phyloP scores from a whole-genome alignment of 192 early-diverging fungal species.

The Cladochytrium replicatum region DNA sequence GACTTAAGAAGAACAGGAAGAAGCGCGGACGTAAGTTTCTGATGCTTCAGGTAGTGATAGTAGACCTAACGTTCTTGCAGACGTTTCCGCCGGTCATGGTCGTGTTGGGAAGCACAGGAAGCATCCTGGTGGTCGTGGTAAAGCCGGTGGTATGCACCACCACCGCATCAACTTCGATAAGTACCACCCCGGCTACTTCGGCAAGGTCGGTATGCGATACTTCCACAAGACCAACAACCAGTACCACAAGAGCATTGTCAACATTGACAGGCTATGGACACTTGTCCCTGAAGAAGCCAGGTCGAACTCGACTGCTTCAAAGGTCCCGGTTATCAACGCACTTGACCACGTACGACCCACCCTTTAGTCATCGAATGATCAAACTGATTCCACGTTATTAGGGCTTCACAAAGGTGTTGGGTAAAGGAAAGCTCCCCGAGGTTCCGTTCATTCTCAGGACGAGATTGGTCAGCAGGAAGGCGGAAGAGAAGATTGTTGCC shows the following conservation, averaged over 20 bases:
- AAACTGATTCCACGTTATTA: slow-evolving; percentile 18
- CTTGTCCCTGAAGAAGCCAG: slow-evolving; percentile 80
- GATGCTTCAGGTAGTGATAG: background rate
- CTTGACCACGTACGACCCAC: slow-evolving; percentile 40
- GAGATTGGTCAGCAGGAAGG: slow-evolving; percentile 78
- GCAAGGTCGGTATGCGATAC: slow-evolving; percentile 99
- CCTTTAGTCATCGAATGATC: background rate
- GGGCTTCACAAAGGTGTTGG: slow-evolving; percentile 95
- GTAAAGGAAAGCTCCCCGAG: slow-evolving; percentile 79
- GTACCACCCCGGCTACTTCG: slow-evolving; percentile 99
- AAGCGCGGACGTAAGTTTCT: slow-evolving; percentile 73
- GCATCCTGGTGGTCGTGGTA: slow-evolving; percentile 97
- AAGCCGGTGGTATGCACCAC: slow-evolving; percentile 99
- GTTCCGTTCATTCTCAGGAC: slow-evolving; percentile 94
- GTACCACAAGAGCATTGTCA: slow-evolving; percentile 77
- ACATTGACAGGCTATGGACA: slow-evolving; percentile 90
- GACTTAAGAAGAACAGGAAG: slow-evolving; percentile 83
- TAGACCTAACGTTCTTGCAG: slow-evolving; percentile 10
- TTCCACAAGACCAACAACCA: slow-evolving; percentile 94
- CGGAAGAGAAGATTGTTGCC: slow-evolving; percentile 98
- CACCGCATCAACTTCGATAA: slow-evolving; percentile 99
- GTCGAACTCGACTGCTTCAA: slow-evolving; percentile 66
- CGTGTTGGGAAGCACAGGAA: slow-evolving; percentile 99
- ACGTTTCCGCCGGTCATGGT: slow-evolving; percentile 99
- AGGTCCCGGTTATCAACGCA: slow-evolving; percentile 89